Conservation (phyloP, 148 eudicot species). For the Spergularia bocconei region DNA sequence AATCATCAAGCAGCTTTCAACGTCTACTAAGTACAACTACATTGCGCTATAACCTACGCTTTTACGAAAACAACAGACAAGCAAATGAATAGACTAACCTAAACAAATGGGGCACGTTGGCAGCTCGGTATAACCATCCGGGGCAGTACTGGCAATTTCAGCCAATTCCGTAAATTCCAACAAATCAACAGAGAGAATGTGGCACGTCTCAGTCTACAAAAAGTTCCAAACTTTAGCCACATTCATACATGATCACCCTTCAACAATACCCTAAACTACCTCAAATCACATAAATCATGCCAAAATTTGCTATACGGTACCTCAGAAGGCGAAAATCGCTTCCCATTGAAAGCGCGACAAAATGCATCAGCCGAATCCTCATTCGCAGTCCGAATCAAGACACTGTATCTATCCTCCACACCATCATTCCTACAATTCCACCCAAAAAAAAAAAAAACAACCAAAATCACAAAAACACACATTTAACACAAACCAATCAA, state of each 20-base stretch:
- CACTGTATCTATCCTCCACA: slow-evolving; percentile 86
- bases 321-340: slow-evolving; percentile 76
- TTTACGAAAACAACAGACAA: neutral
- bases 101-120: slow-evolving; percentile 96
- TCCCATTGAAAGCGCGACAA: slow-evolving; percentile 69
- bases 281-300: neutral
- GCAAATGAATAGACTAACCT: slow-evolving; percentile 43
- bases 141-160: slow-evolving; percentile 64
- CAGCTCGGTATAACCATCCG: slow-evolving; percentile 59
- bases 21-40: neutral
- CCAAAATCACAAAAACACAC: neutral
- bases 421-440: slow-evolving; percentile 64
- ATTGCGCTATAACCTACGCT: neutral
- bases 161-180: slow-evolving; percentile 51
- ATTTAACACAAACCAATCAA: slow-evolving; percentile 8
- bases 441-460: too few species aligned
- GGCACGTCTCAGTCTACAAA: slow-evolving; percentile 78
- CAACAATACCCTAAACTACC: neutral
- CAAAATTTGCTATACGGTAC: slow-evolving; percentile 34
- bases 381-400: slow-evolving; percentile 55
- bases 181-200: slow-evolving; percentile 55
- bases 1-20: slow-evolving; percentile 1
- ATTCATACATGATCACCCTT: neutral
- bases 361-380: slow-evolving; percentile 70
- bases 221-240: neutral